Base-by-base conservation (phyloP, 768 basidiomycete species). In the Psilocybe subaeruginosa region DNA sequence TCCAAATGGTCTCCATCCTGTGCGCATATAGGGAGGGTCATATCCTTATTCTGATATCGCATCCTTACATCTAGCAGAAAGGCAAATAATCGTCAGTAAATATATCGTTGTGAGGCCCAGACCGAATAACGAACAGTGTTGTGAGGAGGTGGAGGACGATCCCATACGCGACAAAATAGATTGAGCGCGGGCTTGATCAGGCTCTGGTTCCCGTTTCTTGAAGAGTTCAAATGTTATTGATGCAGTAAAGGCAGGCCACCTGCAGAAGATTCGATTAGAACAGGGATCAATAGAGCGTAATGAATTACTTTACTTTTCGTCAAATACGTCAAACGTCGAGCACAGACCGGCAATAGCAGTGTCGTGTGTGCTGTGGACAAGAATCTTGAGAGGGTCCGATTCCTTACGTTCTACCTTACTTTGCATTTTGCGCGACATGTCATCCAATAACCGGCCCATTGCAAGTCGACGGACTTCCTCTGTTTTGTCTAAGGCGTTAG, bases 241-340 rank as follows among this genome's bases (percentile, higher is more conserved):
- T 1, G 89, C 86, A 0, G 90, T 88, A 73, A 92, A 92, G 3
- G 88, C 82, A 6, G 88, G 89, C 90, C 91, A 92, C 66, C 88
- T 87, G 59, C 9, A 37, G 43, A 9, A 9, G 12, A 48, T 14
- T n/a, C 39, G 35, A 11, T 63, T 51, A 35, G 49, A 41, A 46
- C 8, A 30, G 56, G 37, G 46, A 33, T 6, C 62, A 30, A 27
- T 55, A 29, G 27, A 16, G 23, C 41, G 43, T 29, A 0, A 37
- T 14, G 45, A 19, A 35, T 35, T 35, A 6, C 72, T 80, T 29
- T 68, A 88, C 90, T 79, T 82, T 4, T 90, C 83, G 62, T 93
- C 89, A 71, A 85, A 92, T 3, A 86, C 87, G 63, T 91, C 90
- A 2, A 93, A 77, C 3, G 90, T 89, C 27, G 78, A 76, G 47